These are phyloP conservation scores for Labyrinthula sp. DNA, from an alignment of 352 stramenopile genomes.

Conservation along the genomic window DNA sequence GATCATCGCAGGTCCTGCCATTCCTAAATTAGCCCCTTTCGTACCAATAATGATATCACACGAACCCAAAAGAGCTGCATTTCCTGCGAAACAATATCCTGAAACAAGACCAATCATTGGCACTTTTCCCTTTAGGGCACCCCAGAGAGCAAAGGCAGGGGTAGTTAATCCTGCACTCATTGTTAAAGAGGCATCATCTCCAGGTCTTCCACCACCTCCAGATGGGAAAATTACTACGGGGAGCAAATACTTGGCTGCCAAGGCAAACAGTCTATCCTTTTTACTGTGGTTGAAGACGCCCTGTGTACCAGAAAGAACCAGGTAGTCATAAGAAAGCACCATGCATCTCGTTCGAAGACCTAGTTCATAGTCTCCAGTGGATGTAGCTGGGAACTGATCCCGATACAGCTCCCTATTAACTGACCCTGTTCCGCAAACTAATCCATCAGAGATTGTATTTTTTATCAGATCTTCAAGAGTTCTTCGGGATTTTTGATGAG, in stretches of 20 bases:
- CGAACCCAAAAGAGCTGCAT: conserved; percentile 27
- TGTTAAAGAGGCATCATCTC: conserved; percentile 13
- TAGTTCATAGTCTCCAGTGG: too few relatives aligned
- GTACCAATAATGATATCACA: conserved; percentile 33
- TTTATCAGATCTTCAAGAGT: conserved; percentile 27
- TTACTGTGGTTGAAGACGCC: conserved; percentile 28
- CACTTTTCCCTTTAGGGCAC: conserved; percentile 3
- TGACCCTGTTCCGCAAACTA: conserved; percentile 22
- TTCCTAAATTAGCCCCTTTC: conserved; percentile 19
- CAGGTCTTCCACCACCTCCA: conserved; percentile 27
- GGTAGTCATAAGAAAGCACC: conserved; percentile 28
- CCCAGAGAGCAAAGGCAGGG: conserved; percentile 13
- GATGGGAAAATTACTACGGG: conserved; percentile 29
- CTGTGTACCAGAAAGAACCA: conserved; percentile 30
- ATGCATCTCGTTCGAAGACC: background rate
- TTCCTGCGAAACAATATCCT: conserved; percentile 31
- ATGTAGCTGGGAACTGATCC: conserved; percentile 3
- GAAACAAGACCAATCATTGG: conserved; percentile 29
- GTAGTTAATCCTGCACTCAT: conserved; percentile 23
- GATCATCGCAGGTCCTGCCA: conserved; percentile 32
- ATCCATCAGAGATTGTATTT: conserved; percentile 23
- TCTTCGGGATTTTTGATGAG: conserved; percentile 7
- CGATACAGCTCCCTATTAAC: conserved; percentile 28
- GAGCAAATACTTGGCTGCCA: conserved; percentile 13
- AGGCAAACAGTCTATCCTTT: conserved; percentile 30